Conservation (phyloP, 768 basidiomycete genomes). For the Suillus brevipes region DNA sequence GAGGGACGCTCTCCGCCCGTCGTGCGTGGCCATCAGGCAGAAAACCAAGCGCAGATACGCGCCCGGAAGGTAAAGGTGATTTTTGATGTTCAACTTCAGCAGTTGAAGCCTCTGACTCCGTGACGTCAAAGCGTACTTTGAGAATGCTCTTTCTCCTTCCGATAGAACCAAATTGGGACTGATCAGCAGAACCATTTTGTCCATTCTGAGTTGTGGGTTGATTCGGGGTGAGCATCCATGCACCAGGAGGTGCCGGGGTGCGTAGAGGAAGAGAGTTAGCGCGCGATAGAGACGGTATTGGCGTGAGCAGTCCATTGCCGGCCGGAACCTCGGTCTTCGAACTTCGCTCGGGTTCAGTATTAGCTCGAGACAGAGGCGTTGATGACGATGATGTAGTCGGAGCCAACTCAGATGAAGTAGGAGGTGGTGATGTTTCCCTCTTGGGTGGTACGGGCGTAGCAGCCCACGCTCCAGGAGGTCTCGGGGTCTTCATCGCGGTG, state of each 20-base stretch:
- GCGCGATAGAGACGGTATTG: conserved; percentile 49
- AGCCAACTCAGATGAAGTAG: conserved; percentile 23
- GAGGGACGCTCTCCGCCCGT: not conserved
- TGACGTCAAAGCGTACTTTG: conserved; percentile 73
- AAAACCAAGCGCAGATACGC: conserved; percentile 7
- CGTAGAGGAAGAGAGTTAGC: conserved; percentile 46
- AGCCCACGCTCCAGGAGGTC: conserved; percentile 48
- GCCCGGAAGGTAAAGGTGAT: conserved; percentile 30
- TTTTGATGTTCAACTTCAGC: conserved; percentile 25
- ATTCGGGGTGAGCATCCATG: conserved; percentile 61
- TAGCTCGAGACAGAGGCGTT: conserved; percentile 23
- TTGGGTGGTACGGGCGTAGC: conserved; percentile 37
- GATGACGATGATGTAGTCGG: conserved; percentile 22
- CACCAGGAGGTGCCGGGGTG: conserved; percentile 72
- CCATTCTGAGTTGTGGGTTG: conserved; percentile 24
- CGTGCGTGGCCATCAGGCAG: not conserved
- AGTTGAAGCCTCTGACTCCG: conserved; percentile 34
- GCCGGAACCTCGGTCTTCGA: conserved; percentile 19
- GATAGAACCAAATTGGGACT: conserved; percentile 35
- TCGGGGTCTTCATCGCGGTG: conserved; percentile 44
- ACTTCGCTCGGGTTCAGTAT: conserved; percentile 14
- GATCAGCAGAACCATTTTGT: conserved; percentile 19
- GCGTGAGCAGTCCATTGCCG: conserved; percentile 39
- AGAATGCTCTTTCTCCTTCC: conserved; percentile 54
- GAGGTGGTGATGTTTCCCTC: conserved; percentile 19